Evolutionary conservation across 371 early-diverging fungal species (phyloP).

Genomic region (Apophysomyces variabilis): DNA sequence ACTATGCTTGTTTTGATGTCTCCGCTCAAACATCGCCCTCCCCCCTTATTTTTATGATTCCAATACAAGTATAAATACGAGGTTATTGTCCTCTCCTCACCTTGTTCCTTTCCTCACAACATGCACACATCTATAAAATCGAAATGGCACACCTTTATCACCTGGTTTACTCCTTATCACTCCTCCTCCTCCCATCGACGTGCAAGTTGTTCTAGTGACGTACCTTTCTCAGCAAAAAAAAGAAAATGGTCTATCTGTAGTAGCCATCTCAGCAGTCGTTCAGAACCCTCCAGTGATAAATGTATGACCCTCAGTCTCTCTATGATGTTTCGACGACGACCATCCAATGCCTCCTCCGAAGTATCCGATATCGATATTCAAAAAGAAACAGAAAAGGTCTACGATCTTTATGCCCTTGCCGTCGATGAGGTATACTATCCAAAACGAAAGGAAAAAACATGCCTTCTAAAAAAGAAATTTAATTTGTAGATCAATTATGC

Average conservation of each 20-base stretch:
- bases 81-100: neutral
- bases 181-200: conserved; percentile 4
- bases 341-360: conserved; percentile 2
- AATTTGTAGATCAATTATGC: conserved; percentile 36
- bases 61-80: conserved; percentile 8
- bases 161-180: conserved; percentile 12
- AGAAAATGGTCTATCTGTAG: conserved; percentile 11
- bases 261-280: conserved; percentile 3
- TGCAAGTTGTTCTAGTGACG: neutral
- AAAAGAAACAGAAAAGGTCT: conserved; percentile 13
- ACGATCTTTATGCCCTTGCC: conserved; percentile 20
- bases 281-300: conserved; percentile 6
- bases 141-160: conserved; percentile 9
- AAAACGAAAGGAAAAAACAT: conserved; percentile 9
- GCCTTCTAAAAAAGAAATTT: neutral
- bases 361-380: conserved; percentile 9
- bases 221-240: conserved; percentile 7
- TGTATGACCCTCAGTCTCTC: neutral
- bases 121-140: conserved; percentile 3
- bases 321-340: conserved; percentile 6
- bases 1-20: no score
- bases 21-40: neutral
- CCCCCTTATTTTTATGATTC: neutral
- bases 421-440: conserved; percentile 17
- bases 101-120: neutral